Base-by-base conservation (phyloP, 129 eudicot genomes). In the Rutidosis leptorrhynchoides region DNA sequence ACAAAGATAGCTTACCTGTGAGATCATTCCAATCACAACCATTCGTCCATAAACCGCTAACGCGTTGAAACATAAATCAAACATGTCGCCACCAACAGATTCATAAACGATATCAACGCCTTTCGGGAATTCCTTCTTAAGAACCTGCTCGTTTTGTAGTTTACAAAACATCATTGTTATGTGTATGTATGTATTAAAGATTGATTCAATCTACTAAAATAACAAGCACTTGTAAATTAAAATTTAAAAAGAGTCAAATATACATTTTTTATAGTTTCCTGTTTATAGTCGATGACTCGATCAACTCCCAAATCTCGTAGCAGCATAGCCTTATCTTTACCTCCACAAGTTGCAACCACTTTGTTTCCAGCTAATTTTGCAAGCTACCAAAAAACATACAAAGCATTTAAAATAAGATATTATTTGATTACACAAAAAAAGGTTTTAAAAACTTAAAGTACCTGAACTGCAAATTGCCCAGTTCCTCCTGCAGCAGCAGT, bases 401-500 rank as follows among this genome's bases (percentile, higher is more conserved):
- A 11, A 67, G 48, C 26, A 43, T 43, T 30, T 56, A 61, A 46
- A 16, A 67, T 23, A 58, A 49, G 23, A 49, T 4, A 53, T 27
- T 4, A 53, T 27, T 49, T 60, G 29, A 1, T 61, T 33, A 25
- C 21, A 49, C 2, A 0, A 54, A 21, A 62, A 25, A 12, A 5
- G 25, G n/a, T 30, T n/a, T 61, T 46, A 23, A 64, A 45, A 40
- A 7, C 16, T 37, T 24, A 56, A 25, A 57, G 29, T 80, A 93
- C 98, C 96, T 93, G 98, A 78, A 93, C 96, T 15, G 95, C 98
- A 77, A 93, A 93, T 68, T 93, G 98, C 58, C 98, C 98, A 0
- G 98, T 93, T 69, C 96, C 98, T 40, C 98, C 98, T 56, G 98
- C 98, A 65, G 98, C 98, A 48, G 98, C 98, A 35, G 96, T 93